Evolutionary conservation across 2,329 filamentous ascomycete species (phyloP).

Genomic region (Didymella lethalis): DNA sequence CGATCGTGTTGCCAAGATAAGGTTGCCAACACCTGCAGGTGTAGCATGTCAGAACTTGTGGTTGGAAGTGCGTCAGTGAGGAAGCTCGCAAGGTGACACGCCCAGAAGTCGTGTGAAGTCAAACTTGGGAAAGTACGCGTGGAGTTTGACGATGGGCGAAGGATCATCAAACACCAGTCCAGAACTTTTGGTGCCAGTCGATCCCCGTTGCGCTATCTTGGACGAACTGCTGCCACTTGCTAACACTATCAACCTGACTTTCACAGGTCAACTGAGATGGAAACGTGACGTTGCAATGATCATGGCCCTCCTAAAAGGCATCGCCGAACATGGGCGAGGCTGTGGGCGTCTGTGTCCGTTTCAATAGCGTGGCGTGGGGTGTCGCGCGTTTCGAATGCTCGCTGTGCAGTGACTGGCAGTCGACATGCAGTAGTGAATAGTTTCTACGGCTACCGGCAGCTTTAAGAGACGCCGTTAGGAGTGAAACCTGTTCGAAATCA

Average conservation of each 20-base stretch:
- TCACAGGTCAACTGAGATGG: not conserved
- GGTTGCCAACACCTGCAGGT: not conserved
- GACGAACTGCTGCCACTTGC: not conserved
- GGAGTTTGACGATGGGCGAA: conserved; percentile 1
- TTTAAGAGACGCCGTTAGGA: not conserved
- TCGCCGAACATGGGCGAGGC: not conserved
- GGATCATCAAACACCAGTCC: conserved; percentile 16
- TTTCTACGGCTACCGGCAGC: conserved; percentile 6
- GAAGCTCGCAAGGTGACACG: not conserved
- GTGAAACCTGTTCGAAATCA: not conserved
- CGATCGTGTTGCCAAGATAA: conserved; percentile 11
- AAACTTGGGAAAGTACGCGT: not conserved
- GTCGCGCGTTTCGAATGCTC: conserved; percentile 8
- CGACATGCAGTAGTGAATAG: conserved; percentile 2
- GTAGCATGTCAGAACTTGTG: not conserved
- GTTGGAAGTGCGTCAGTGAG: not conserved
- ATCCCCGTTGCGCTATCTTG: not conserved
- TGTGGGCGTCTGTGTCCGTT: conserved; percentile 5
- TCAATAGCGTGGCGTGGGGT: conserved; percentile 11
- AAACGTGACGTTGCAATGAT: conserved; percentile 13
- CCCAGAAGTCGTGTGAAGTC: not conserved
- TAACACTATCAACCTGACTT: not conserved
- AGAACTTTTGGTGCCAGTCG: conserved; percentile 6
- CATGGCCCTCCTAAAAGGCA: conserved; percentile 2
- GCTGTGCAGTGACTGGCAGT: conserved; percentile 3